These are phyloP conservation scores for Madurella mycetomatis DNA, from an alignment of 2,329 filamentous ascomycete genomes.

Conservation along the genomic window DNA sequence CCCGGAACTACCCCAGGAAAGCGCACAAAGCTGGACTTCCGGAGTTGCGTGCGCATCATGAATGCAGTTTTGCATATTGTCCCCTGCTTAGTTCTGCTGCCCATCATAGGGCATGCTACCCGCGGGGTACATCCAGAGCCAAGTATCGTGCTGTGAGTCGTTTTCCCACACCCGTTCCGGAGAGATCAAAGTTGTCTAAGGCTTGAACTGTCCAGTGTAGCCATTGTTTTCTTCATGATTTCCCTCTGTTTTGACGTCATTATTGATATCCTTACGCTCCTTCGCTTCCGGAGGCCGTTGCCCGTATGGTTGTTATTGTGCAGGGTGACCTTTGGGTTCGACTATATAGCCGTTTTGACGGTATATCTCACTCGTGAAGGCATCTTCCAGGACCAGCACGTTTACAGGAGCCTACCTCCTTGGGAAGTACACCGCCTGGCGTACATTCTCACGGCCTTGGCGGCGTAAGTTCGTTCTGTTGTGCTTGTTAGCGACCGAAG, in stretches of 20 bases:
- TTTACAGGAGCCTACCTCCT: too few relatives aligned
- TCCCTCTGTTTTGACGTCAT: conserved; percentile 33
- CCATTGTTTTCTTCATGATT: conserved; percentile 30
- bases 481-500: too few relatives aligned
- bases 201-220: conserved; percentile 19
- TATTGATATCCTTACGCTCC: conserved; percentile 35
- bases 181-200: too few relatives aligned
- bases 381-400: too few relatives aligned
- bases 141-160: conserved; percentile 11
- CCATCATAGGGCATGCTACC: conserved; percentile 16
- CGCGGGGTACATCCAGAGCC: conserved; percentile 4
- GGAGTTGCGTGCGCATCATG: conserved; percentile 10
- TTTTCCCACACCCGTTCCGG: too few relatives aligned
- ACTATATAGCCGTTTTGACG: conserved; percentile 35
- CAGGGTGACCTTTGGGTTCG: conserved; percentile 30
- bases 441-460: too few relatives aligned
- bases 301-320: conserved; percentile 31
- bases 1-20: neutral
- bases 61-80: conserved; percentile 20
- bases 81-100: conserved; percentile 20
- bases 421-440: too few relatives aligned
- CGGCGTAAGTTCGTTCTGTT: too few relatives aligned
- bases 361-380: conserved; percentile 24
- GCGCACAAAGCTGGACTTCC: neutral
- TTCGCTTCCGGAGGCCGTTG: conserved; percentile 30